Conservation (phyloP, 768 basidiomycete species). For the Boletus fagicola region DNA sequence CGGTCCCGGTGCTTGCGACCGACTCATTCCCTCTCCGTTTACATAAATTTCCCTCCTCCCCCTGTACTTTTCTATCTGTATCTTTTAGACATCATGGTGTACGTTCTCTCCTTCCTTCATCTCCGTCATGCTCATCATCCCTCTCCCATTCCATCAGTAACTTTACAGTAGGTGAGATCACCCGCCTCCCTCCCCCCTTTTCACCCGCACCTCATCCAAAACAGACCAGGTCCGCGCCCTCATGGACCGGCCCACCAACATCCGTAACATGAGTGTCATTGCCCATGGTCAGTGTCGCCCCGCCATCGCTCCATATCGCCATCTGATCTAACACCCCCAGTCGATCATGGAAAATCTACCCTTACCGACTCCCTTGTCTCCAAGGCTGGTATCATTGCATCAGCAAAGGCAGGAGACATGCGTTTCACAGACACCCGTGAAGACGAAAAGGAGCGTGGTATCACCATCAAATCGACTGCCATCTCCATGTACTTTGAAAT, state of each 20-base stretch:
- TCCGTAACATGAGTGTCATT: conserved; percentile 94
- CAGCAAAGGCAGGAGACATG: conserved; percentile 91
- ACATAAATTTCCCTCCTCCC: conserved; percentile 6
- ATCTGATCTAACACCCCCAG: conserved; percentile 41
- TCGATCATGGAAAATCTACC: conserved; percentile 99
- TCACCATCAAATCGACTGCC: conserved; percentile 99
- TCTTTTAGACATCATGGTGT: conserved; percentile 77
- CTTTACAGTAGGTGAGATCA: conserved; percentile 78
- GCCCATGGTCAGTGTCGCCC: conserved; percentile 69
- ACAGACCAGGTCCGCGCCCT: conserved; percentile 83
- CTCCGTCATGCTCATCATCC: conserved; percentile 31
- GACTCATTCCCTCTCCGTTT: neutral
- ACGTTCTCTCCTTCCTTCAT: conserved; percentile 38
- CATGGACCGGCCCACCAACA: conserved; percentile 90
- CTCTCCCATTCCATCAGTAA: conserved; percentile 50
- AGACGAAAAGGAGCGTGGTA: conserved; percentile 99
- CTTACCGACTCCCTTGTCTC: conserved; percentile 98
- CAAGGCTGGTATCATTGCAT: conserved; percentile 98
- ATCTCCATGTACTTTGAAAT: conserved; percentile 99
- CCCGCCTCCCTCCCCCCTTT: neutral
- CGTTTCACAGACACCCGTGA: conserved; percentile 97
- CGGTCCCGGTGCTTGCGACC: conserved; percentile 31
- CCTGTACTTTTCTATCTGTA: conserved; percentile 31
- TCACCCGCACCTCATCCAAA: conserved; percentile 6
- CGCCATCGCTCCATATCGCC: conserved; percentile 10